These are phyloP conservation scores for Clonostachys chloroleuca DNA, from an alignment of 2,329 filamentous ascomycete genomes.

Conservation along the genomic window DNA sequence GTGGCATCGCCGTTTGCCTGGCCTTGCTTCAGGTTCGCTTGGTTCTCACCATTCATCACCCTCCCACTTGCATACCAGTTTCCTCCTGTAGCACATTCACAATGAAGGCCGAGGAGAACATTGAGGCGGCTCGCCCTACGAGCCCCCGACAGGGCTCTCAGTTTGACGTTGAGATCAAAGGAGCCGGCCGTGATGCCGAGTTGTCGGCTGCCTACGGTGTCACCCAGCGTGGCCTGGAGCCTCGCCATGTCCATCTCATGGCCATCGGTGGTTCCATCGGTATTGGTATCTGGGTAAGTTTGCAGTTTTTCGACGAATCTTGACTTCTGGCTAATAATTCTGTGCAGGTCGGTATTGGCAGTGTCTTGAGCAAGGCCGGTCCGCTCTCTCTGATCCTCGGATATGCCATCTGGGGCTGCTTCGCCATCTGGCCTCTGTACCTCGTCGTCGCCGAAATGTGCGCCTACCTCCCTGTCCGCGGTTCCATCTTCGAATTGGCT, in stretches of 20 bases:
- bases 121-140: background rate
- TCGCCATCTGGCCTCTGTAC: slow-evolving; percentile 38
- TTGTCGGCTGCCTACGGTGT: slow-evolving; percentile 1
- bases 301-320: no score
- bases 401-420: slow-evolving; percentile 36
- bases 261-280: slow-evolving; percentile 42
- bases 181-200: no score
- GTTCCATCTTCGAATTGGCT: slow-evolving; percentile 50
- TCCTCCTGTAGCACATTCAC: background rate
- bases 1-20: no score
- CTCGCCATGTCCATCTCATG: slow-evolving; percentile 43
- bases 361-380: slow-evolving; percentile 32
- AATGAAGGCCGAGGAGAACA: background rate
- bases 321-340: no score
- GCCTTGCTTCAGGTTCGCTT: no score
- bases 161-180: no score
- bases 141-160: background rate
- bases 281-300: slow-evolving; percentile 28
- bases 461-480: slow-evolving; percentile 48
- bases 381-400: slow-evolving; percentile 37
- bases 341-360: slow-evolving; percentile 29
- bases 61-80: no score
- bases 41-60: no score
- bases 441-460: slow-evolving; percentile 52
- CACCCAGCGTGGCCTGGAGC: slow-evolving; percentile 8